These are phyloP conservation scores for Akanthomyces uredinophilus DNA, from an alignment of 2,329 filamentous ascomycete genomes.

Conservation along the genomic window DNA sequence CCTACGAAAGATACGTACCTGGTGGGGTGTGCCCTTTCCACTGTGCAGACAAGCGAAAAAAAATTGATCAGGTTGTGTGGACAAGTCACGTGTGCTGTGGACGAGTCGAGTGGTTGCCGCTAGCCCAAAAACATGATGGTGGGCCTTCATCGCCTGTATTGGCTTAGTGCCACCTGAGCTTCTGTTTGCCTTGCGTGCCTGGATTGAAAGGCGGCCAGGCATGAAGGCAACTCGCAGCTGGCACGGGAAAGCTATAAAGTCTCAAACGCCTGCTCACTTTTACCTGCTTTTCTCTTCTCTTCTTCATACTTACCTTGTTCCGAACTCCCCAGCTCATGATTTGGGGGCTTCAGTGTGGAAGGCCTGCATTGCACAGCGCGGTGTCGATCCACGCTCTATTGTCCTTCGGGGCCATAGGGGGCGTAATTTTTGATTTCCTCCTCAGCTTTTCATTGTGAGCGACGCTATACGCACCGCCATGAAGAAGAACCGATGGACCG, in stretches of 20 bases:
- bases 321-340: constrained; percentile 41
- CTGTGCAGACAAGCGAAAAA: constrained; percentile 16
- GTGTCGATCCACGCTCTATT: constrained; percentile 45
- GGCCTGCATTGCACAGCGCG: constrained; percentile 54
- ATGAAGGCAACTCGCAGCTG: constrained; percentile 9
- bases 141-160: not conserved
- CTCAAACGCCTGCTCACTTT: constrained; percentile 8
- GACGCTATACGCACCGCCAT: constrained; percentile 33
- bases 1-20: constrained; percentile 33
- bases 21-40: constrained; percentile 24
- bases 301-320: constrained; percentile 53
- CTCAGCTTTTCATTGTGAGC: constrained; percentile 40
- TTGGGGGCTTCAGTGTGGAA: constrained; percentile 37
- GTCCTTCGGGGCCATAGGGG: constrained; percentile 50
- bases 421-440: constrained; percentile 49
- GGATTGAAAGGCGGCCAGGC: constrained; percentile 21
- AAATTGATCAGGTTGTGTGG: constrained; percentile 14
- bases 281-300: constrained; percentile 28
- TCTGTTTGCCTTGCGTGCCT: constrained; percentile 16
- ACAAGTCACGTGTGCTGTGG: constrained; percentile 21
- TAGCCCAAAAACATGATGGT: not conserved
- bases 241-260: constrained; percentile 30
- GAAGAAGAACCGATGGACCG: constrained; percentile 34
- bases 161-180: constrained; percentile 14
- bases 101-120: not conserved